A percentile compares a stretch with the other conserved stretches of the same genome.
These are phyloP conservation scores for Microascus cirrosus DNA, from an alignment of 2,329 filamentous ascomycete genomes.

Conservation along the genomic window DNA sequence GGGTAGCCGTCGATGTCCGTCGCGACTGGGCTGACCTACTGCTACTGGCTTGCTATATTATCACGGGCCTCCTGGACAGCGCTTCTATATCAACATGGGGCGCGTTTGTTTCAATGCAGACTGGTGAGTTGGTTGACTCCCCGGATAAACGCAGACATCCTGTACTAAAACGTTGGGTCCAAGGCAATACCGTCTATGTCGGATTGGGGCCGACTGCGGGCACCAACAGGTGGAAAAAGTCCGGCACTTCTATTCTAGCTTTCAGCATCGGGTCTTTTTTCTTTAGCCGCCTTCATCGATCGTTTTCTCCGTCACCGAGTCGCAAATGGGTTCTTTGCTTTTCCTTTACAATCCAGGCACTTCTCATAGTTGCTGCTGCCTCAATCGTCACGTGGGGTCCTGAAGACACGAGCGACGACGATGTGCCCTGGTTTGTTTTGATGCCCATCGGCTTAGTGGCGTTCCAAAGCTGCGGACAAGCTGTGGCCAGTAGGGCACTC, in stretches of 20 bases:
- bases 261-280: constrained; percentile 65
- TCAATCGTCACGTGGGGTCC: constrained; percentile 38
- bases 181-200: constrained; percentile 68
- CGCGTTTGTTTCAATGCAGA: constrained; percentile 77
- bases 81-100: constrained; percentile 68
- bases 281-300: constrained; percentile 59
- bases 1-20: constrained; percentile 34
- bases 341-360: constrained; percentile 43
- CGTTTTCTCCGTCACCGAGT: constrained; percentile 47
- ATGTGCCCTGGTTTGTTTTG: constrained; percentile 47
- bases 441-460: constrained; percentile 59
- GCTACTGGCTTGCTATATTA: constrained; percentile 61
- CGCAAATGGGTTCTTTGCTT: constrained; percentile 53
- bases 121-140: constrained; percentile 35
- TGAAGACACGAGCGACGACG: constrained; percentile 21
- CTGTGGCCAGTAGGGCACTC: constrained; percentile 60
- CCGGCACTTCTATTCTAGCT: constrained; percentile 54
- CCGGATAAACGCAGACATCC: not conserved
- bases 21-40: constrained; percentile 56
- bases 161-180: constrained; percentile 1
- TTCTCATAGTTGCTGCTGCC: constrained; percentile 39
- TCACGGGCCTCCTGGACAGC: constrained; percentile 69
- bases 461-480: constrained; percentile 70
- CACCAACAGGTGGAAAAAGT: constrained; percentile 35
- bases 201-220: constrained; percentile 45